These are phyloP conservation scores for Ophiostoma montium DNA, from an alignment of 2,329 filamentous ascomycete species.

Conservation along the genomic window DNA sequence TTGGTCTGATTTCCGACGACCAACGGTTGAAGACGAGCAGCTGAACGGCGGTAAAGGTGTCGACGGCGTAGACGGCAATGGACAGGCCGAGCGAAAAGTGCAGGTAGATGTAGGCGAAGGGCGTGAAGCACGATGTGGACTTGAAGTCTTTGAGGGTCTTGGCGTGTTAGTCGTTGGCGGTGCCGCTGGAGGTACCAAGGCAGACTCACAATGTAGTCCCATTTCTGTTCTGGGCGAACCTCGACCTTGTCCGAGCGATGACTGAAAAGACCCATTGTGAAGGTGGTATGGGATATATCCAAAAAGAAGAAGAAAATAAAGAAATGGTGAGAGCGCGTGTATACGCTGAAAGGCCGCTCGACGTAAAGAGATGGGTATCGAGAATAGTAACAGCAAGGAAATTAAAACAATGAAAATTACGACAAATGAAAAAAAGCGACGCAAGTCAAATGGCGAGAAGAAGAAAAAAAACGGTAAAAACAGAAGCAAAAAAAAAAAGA, in stretches of 20 bases:
- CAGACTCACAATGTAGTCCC: slow-evolving; percentile 71
- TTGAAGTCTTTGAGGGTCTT: slow-evolving; percentile 61
- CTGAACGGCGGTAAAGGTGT: slow-evolving; percentile 88
- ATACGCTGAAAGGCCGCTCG: background rate
- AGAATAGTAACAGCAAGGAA: background rate
- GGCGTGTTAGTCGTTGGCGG: background rate
- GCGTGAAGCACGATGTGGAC: slow-evolving; percentile 60
- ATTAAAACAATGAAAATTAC: background rate
- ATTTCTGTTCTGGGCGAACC: slow-evolving; percentile 73
- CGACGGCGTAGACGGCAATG: slow-evolving; percentile 72
- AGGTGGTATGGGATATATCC: background rate
- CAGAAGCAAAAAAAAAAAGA: slow-evolving; percentile 5
- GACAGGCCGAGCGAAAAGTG: slow-evolving; percentile 69
- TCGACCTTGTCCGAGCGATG: slow-evolving; percentile 37
- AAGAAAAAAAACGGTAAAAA: slow-evolving; percentile 2
- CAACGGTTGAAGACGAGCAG: slow-evolving; percentile 79
- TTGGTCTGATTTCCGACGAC: slow-evolving; percentile 70
- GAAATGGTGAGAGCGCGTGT: background rate
- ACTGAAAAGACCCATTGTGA: slow-evolving; percentile 53
- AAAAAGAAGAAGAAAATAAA: background rate
- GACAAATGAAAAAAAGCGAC: background rate
- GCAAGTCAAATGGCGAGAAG: background rate
- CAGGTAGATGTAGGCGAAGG: slow-evolving; percentile 72
- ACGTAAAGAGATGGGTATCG: background rate
- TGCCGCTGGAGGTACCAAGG: slow-evolving; percentile 2